A percentile compares a stretch with the other conserved stretches of the same genome.
These are phyloP conservation scores for Heimioporus sp. DNA, from an alignment of 768 basidiomycete species.

Conservation along the genomic window DNA sequence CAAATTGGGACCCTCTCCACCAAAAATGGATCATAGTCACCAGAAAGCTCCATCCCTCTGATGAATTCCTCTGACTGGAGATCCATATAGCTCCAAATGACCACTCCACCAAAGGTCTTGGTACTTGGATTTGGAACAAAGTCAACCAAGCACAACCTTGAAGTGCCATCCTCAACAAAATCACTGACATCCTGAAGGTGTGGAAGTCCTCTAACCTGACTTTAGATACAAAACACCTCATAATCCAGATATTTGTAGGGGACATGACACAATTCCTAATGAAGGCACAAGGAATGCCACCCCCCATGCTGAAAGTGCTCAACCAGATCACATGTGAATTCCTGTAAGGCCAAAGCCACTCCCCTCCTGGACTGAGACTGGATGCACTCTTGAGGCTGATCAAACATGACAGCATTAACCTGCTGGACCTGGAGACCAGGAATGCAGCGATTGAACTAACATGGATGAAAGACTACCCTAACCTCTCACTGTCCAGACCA, in stretches of 20 bases:
- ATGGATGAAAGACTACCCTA: neutral
- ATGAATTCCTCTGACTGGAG: neutral
- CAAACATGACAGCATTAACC: neutral
- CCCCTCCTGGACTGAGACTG: neutral
- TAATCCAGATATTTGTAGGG: slow-evolving; percentile 14
- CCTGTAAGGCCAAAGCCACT: neutral
- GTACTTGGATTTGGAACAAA: slow-evolving; percentile 25
- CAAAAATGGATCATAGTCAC: neutral
- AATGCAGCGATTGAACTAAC: neutral
- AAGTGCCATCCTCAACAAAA: slow-evolving; percentile 18
- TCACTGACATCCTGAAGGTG: neutral
- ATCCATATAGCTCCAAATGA: slow-evolving; percentile 12
- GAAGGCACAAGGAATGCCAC: slow-evolving; percentile 16
- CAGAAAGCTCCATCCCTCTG: neutral
- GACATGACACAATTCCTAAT: slow-evolving; percentile 32
- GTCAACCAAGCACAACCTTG: slow-evolving; percentile 10
- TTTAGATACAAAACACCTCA: slow-evolving; percentile 4
- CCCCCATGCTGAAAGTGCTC: too few relatives aligned
- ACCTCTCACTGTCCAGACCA: neutral
- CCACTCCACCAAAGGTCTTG: slow-evolving; percentile 9
- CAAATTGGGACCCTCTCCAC: slow-evolving; percentile 21
- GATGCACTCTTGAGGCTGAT: neutral
- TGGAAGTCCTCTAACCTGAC: slow-evolving; percentile 19
- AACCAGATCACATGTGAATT: neutral
- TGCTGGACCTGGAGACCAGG: neutral